These are phyloP conservation scores for Boletus sp. DNA, from an alignment of 1,284 basidiomycete species.

Conservation along the genomic window DNA sequence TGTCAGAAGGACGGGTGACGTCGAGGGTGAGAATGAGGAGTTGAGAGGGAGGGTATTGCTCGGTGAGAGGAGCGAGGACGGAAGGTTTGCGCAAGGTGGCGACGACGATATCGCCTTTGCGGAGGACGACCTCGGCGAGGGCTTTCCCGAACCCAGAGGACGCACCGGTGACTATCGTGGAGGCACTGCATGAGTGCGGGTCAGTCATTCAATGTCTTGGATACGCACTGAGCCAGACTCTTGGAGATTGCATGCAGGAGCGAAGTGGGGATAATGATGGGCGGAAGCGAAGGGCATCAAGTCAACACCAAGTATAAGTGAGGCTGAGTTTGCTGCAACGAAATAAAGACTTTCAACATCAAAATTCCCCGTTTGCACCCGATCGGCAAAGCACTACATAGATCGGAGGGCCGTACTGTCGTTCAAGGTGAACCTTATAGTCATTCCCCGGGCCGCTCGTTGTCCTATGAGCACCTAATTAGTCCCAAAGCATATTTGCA, in stretches of 20 bases:
- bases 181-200: not conserved
- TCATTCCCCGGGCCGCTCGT: no score
- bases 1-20: slow-evolving; percentile 14
- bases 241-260: not conserved
- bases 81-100: slow-evolving; percentile 32
- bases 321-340: no score
- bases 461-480: no score
- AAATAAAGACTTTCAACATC: no score
- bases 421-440: no score
- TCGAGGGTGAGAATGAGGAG: slow-evolving; percentile 17
- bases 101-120: slow-evolving; percentile 30
- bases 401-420: no score
- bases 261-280: not conserved
- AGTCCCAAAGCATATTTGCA: no score
- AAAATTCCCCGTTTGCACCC: no score
- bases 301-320: no score
- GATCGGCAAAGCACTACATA: no score
- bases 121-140: slow-evolving; percentile 27
- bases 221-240: slow-evolving; percentile 16
- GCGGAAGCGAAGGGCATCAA: not conserved
- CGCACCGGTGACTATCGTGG: slow-evolving; percentile 28
- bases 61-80: slow-evolving; percentile 20
- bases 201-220: not conserved
- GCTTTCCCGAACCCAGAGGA: slow-evolving; percentile 33
- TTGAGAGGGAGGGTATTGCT: slow-evolving; percentile 4